A percentile compares a stretch with the other conserved stretches of the same genome.
Evolutionary conservation across 345 rosid genomes (phyloP).

Genomic region (Nasturtium officinale): DNA sequence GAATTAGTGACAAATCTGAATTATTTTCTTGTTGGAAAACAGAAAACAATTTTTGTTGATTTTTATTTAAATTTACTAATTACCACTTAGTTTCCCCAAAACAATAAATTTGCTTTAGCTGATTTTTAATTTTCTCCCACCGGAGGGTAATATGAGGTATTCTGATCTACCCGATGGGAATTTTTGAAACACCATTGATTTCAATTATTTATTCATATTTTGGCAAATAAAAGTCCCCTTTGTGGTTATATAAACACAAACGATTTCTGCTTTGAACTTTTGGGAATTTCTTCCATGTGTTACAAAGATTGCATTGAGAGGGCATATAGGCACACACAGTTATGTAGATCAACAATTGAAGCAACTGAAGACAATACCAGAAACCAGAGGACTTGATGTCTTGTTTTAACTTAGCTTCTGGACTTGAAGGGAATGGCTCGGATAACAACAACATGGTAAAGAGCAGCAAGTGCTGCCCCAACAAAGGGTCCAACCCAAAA

Average conservation of each 20-base stretch:
- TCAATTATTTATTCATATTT: neutral
- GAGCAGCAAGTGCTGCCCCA: constrained; percentile 76
- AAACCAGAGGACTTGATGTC: constrained; percentile 22
- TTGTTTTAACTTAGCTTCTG: constrained; percentile 30
- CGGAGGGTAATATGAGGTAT: too few species aligned
- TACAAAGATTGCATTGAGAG: constrained; percentile 22
- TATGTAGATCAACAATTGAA: constrained; percentile 17
- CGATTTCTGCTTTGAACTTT: constrained; percentile 18
- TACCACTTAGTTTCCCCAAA: neutral
- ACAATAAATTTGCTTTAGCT: neutral
- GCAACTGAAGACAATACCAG: constrained; percentile 22
- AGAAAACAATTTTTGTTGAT: too few species aligned
- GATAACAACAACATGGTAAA: constrained; percentile 68
- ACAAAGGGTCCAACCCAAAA: constrained; percentile 82
- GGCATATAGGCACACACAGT: constrained; percentile 23
- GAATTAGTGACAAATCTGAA: too few species aligned
- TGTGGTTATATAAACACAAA: neutral
- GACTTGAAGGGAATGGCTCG: constrained; percentile 76
- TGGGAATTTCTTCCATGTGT: constrained; percentile 12
- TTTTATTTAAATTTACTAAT: too few species aligned
- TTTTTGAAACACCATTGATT: neutral
- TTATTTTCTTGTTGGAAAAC: too few species aligned
- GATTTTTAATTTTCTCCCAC: too few species aligned
- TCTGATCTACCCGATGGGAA: too few species aligned
- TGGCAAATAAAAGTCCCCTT: neutral